Percentiles rank a stretch among this genome's conserved stretches.
These are phyloP conservation scores for Blastobotrys proliferans DNA, from an alignment of 1,139 yeast species.

Conservation along the genomic window DNA sequence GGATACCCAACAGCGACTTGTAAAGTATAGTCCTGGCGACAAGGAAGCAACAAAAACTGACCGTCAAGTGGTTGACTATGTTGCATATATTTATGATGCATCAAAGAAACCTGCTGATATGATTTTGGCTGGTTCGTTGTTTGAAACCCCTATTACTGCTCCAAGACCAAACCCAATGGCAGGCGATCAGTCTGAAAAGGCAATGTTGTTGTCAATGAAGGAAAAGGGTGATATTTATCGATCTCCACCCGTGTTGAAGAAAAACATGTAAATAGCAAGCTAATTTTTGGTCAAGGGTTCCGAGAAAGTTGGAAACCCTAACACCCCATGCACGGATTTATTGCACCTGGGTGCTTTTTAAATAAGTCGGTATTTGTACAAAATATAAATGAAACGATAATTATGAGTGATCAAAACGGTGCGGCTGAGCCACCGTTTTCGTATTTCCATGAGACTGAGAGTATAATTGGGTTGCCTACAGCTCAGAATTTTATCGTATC, in stretches of 20 bases:
- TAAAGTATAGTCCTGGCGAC: conserved; percentile 38
- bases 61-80: conserved; percentile 64
- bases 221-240: conserved; percentile 40
- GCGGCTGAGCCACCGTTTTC: no score
- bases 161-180: conserved; percentile 35
- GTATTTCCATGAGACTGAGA: no score
- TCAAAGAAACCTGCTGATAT: conserved; percentile 53
- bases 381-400: no score
- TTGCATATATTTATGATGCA: conserved; percentile 75
- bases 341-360: no score
- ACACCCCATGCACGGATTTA: no score
- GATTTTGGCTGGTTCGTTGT: conserved; percentile 73
- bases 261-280: not conserved
- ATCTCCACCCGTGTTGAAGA: conserved; percentile 15
- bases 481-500: no score
- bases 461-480: no score
- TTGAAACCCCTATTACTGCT: conserved; percentile 48
- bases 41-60: conserved; percentile 44
- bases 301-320: no score
- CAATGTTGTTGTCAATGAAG: conserved; percentile 36
- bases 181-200: conserved; percentile 25
- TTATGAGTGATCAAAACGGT: no score
- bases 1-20: conserved; percentile 66
- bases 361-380: no score
- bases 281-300: no score